phyloP scores from a whole-genome alignment of 805 yeast genomes.

The Yarrowia osloensis region DNA sequence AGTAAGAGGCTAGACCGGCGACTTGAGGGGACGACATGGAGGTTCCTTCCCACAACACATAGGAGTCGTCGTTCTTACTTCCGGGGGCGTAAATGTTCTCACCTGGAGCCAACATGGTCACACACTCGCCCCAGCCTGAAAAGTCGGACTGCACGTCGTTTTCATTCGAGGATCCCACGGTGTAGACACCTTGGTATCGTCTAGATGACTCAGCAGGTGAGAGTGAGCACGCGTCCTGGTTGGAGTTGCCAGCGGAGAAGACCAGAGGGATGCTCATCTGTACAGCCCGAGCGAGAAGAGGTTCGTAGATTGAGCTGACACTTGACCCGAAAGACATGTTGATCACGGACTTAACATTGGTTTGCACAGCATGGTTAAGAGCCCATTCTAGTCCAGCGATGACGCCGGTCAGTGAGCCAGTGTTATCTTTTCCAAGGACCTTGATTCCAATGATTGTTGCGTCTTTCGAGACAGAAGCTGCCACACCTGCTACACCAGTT shows the following conservation, averaged over 20 bases:
- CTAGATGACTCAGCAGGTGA: neutral
- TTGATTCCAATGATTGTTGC: slow-evolving; percentile 76
- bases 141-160: neutral
- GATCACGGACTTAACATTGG: neutral
- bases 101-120: neutral
- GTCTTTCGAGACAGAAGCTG: slow-evolving; percentile 48
- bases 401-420: slow-evolving; percentile 82
- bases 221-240: neutral
- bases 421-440: slow-evolving; percentile 78
- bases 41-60: neutral
- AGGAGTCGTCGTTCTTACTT: neutral
- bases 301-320: neutral
- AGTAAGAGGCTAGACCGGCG: neutral
- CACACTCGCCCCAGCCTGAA: slow-evolving; percentile 3
- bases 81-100: neutral
- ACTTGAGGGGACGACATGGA: slow-evolving; percentile 3
- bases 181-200: neutral
- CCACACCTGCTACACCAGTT: slow-evolving; percentile 96
- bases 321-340: slow-evolving; percentile 1
- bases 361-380: neutral
- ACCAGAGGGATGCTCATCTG: neutral
- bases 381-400: slow-evolving; percentile 47
- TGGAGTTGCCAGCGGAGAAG: neutral
- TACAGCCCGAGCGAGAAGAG: neutral
- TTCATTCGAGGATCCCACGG: neutral